A percentile compares a stretch with the other conserved stretches of the same genome.
Conservation (phyloP, 2,329 filamentous ascomycete species). For the Trichothecium sympodiale region DNA sequence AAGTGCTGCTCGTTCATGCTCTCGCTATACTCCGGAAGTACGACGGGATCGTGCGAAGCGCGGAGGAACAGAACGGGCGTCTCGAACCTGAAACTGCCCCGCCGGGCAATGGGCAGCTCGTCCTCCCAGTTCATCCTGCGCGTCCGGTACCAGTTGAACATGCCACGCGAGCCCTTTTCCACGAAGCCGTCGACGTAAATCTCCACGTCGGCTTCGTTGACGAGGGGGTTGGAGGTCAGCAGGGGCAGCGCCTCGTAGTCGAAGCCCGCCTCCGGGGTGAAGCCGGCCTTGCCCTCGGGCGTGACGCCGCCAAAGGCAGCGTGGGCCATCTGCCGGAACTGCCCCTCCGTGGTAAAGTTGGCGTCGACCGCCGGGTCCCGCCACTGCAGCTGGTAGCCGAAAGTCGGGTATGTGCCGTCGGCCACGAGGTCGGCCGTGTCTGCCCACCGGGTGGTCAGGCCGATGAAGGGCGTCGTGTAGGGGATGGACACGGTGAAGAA, state of each 20-base stretch:
- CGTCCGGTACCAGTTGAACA: constrained; percentile 73
- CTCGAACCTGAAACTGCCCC: constrained; percentile 35
- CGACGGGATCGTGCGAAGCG: constrained; percentile 53
- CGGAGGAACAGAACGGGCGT: constrained; percentile 59
- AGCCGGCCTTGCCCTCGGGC: constrained; percentile 37
- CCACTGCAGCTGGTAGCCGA: constrained; percentile 68
- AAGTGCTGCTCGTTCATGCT: constrained; percentile 58
- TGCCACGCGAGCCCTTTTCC: constrained; percentile 59
- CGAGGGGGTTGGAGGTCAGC: constrained; percentile 45
- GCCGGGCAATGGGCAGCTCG: constrained; percentile 48
- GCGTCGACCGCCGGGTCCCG: constrained; percentile 49
- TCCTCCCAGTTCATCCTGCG: constrained; percentile 60
- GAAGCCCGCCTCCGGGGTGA: constrained; percentile 48
- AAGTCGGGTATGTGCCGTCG: constrained; percentile 44
- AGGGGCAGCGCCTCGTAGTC: constrained; percentile 48
- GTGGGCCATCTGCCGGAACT: constrained; percentile 54
- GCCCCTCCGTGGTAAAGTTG: constrained; percentile 36
- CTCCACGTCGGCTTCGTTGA: constrained; percentile 56
- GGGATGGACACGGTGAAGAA: constrained; percentile 68
- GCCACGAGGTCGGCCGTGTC: constrained; percentile 43
- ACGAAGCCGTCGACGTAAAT: constrained; percentile 62
- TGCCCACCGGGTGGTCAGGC: constrained; percentile 25
- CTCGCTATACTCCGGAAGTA: constrained; percentile 54
- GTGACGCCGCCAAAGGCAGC: constrained; percentile 54
- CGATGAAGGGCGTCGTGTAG: constrained; percentile 40